Evolutionary conservation across 139 green algal species (phyloP), one percentile per base, ranked within the genome.

Genomic region (Chlorella vulgaris): DNA sequence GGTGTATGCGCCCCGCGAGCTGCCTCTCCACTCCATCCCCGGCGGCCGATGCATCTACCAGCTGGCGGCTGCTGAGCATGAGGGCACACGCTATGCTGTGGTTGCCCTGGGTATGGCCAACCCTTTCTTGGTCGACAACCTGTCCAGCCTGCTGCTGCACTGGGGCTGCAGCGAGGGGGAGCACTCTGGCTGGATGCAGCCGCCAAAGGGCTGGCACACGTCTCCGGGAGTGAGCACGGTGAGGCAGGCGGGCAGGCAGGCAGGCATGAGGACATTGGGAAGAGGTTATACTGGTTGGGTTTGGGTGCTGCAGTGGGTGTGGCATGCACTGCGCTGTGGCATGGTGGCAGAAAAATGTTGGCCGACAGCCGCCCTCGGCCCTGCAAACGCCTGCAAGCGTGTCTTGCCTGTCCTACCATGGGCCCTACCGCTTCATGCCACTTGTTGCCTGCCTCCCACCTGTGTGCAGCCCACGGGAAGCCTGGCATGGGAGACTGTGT

Each of bases 91-190:
- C 2, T 74, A 33, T 24, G 67, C 39, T 2, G 35, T 74, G 13
- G 26, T 74, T 36, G 67, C 67, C 13, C 36, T 74, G 67, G 67
- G 65, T 35, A 71, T 71, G 4, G 36, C 58, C 33, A 68, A 22
- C 31, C 51, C 51, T 19, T 63, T 85, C 55, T 69, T 82, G 21
- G 58, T 69, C 22, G 61, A 60, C 47, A 68, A 73, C 65, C 79
- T 85, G 63, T 70, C 61, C 51, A 60, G 53, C n/a, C 53, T 88
- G n/a, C 67, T 83, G 47, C 75, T 85, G 79, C 84, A 88, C 78
- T 88, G 84, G 84, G 76, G 69, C 74, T 36, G 40, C 28, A 39
- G 55, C 39, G 67, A 81, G 55, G 51, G 55, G 2, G 18, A 26
- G 3, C 7, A 39, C 15, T 63, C 67, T 21, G 50, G 38, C 28